These are phyloP conservation scores for Ogataea chonburiensis DNA, from an alignment of 805 yeast genomes.

Conservation along the genomic window DNA sequence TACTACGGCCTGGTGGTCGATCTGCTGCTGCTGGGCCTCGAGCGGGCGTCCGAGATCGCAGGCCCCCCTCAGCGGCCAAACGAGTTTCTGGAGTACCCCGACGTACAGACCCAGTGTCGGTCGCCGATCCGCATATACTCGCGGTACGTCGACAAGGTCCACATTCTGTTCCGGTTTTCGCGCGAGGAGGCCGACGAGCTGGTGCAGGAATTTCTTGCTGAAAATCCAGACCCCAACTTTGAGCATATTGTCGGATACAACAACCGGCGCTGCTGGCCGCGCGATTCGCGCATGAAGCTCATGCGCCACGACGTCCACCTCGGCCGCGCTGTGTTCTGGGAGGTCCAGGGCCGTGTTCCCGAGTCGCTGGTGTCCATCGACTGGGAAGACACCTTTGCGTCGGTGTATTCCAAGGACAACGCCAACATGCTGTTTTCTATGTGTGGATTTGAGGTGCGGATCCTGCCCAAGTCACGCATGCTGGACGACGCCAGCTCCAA, in stretches of 20 bases:
- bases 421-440: constrained; percentile 85
- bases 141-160: constrained; percentile 80
- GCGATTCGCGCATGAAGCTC: constrained; percentile 85
- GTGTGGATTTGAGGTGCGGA: constrained; percentile 94
- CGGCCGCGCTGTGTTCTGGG: constrained; percentile 93
- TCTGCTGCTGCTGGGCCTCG: constrained; percentile 76
- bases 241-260: constrained; percentile 83
- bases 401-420: constrained; percentile 88
- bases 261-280: constrained; percentile 92
- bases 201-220: constrained; percentile 71
- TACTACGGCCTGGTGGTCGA: constrained; percentile 87
- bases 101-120: constrained; percentile 52
- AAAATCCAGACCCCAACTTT: constrained; percentile 90
- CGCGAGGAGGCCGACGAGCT: constrained; percentile 73
- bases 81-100: constrained; percentile 71
- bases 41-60: constrained; percentile 84
- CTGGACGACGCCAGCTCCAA: constrained; percentile 49
- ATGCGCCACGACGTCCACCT: constrained; percentile 89
- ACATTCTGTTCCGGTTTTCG: constrained; percentile 72
- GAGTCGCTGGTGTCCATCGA: constrained; percentile 63
- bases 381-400: constrained; percentile 80
- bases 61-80: constrained; percentile 73
- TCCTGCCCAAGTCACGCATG: constrained; percentile 70
- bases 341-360: constrained; percentile 77
- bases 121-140: constrained; percentile 81